These are phyloP conservation scores for Trichosporon faecale DNA, from an alignment of 1,284 basidiomycete genomes.

Conservation along the genomic window DNA sequence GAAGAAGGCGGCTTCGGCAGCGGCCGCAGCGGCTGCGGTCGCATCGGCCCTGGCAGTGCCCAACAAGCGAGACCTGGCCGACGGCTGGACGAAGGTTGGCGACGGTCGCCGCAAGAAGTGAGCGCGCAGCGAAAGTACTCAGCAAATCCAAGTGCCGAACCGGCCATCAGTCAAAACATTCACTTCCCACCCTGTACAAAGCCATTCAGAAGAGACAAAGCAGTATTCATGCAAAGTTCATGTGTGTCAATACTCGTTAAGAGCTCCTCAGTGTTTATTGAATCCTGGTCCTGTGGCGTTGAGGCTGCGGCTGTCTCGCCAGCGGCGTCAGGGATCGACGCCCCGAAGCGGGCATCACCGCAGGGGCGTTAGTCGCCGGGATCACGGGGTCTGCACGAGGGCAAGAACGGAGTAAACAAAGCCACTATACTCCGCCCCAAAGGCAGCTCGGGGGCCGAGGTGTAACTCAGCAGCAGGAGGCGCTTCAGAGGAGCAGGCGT, in stretches of 20 bases:
- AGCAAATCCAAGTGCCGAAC: not conserved
- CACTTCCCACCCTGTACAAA: not conserved
- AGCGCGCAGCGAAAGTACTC: not conserved
- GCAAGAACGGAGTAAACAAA: not conserved
- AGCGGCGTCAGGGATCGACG: not conserved
- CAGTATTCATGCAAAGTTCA: not conserved
- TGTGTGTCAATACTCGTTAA: not conserved
- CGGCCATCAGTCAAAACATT: not conserved
- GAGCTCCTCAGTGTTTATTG: not conserved
- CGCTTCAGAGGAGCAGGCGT: not conserved
- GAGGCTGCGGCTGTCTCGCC: not conserved
- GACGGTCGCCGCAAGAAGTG: slow-evolving; percentile 15
- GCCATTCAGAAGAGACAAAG: not conserved
- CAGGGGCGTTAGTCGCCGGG: not conserved
- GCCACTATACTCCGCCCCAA: not conserved
- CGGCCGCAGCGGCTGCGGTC: not conserved
- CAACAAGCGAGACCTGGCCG: not conserved
- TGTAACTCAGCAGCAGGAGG: not conserved
- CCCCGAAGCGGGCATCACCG: not conserved
- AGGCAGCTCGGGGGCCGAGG: not conserved
- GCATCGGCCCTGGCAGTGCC: not conserved
- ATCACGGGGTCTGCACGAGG: not conserved
- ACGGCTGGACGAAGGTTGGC: slow-evolving; percentile 22
- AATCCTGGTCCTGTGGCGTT: not conserved
- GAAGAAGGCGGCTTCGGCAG: not conserved